Evolutionary conservation across 2,329 filamentous ascomycete species (phyloP).

Genomic region (Kalaharituber pfeilii): DNA sequence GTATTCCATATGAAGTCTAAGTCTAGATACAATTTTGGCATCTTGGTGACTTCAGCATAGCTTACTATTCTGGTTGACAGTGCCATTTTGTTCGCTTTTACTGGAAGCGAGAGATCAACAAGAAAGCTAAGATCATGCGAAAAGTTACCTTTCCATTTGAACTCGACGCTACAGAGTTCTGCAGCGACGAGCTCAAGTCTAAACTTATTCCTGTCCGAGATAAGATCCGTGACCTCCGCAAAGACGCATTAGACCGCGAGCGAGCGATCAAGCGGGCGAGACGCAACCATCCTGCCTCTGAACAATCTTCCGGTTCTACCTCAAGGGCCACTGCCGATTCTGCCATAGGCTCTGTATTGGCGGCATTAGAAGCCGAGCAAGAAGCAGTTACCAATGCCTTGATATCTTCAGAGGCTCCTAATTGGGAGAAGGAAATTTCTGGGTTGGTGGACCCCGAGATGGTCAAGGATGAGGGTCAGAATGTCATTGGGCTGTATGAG

Average conservation of each 20-base stretch:
- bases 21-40: neutral
- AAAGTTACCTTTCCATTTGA: slow-evolving; percentile 95
- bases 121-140: slow-evolving; percentile 99
- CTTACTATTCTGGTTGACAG: slow-evolving; percentile 9
- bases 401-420: slow-evolving; percentile 30
- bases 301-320: slow-evolving; percentile 20
- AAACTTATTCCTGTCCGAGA: slow-evolving; percentile 82
- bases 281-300: slow-evolving; percentile 35
- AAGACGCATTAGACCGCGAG: slow-evolving; percentile 77
- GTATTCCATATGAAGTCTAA: slow-evolving; percentile 1
- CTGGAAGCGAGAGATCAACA: slow-evolving; percentile 88
- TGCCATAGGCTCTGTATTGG: slow-evolving; percentile 34
- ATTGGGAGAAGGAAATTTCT: slow-evolving; percentile 44
- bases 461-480: slow-evolving; percentile 60
- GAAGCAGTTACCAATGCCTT: slow-evolving; percentile 27
- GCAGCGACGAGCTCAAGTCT: slow-evolving; percentile 71
- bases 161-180: slow-evolving; percentile 85
- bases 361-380: slow-evolving; percentile 35
- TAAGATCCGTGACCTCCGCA: slow-evolving; percentile 84
- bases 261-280: slow-evolving; percentile 84
- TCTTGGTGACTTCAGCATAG: neutral
- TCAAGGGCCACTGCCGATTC: slow-evolving; percentile 32
- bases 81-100: slow-evolving; percentile 90
- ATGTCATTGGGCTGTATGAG: slow-evolving; percentile 90
- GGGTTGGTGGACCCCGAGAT: slow-evolving; percentile 44